A percentile compares a stretch with the other conserved stretches of the same genome.
Evolutionary conservation across 371 early-diverging fungal genomes (phyloP).

Genomic region (Mucor saturninus): DNA sequence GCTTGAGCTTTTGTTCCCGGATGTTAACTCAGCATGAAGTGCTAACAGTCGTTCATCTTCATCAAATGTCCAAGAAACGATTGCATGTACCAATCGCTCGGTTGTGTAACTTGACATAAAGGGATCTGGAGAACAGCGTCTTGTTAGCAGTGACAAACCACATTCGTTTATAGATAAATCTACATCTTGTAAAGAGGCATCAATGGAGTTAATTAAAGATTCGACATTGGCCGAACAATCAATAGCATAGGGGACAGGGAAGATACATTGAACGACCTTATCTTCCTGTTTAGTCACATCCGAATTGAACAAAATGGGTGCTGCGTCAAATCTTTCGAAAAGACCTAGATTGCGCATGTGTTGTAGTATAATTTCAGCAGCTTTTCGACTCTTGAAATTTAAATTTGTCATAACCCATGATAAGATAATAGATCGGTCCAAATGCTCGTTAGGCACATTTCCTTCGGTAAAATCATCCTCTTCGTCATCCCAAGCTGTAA

Average conservation of each 20-base stretch:
- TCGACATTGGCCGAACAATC: conserved; percentile 57
- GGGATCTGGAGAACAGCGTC: conserved; percentile 66
- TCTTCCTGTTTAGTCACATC: neutral
- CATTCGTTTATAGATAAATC: conserved; percentile 63
- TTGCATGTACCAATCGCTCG: conserved; percentile 51
- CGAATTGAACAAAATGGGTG: conserved; percentile 45
- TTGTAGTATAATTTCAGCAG: conserved; percentile 48
- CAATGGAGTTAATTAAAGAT: conserved; percentile 54
- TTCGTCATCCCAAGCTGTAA: conserved; percentile 24
- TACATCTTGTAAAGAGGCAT: conserved; percentile 56
- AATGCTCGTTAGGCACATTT: conserved; percentile 29
- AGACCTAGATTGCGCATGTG: conserved; percentile 63
- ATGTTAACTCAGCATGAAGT: conserved; percentile 44
- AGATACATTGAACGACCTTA: conserved; percentile 45
- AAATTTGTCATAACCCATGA: conserved; percentile 47
- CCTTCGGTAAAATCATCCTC: conserved; percentile 25
- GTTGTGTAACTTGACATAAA: conserved; percentile 58
- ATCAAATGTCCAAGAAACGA: conserved; percentile 58
- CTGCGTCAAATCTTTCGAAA: conserved; percentile 59
- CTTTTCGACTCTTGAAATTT: conserved; percentile 32
- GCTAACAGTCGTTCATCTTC: conserved; percentile 57
- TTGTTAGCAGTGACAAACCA: conserved; percentile 52
- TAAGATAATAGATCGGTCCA: conserved; percentile 38
- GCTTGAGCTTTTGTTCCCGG: conserved; percentile 9
- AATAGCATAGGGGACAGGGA: conserved; percentile 59